These are phyloP conservation scores for Tricholoma flavovirens DNA, from an alignment of 768 basidiomycete species.

Conservation along the genomic window DNA sequence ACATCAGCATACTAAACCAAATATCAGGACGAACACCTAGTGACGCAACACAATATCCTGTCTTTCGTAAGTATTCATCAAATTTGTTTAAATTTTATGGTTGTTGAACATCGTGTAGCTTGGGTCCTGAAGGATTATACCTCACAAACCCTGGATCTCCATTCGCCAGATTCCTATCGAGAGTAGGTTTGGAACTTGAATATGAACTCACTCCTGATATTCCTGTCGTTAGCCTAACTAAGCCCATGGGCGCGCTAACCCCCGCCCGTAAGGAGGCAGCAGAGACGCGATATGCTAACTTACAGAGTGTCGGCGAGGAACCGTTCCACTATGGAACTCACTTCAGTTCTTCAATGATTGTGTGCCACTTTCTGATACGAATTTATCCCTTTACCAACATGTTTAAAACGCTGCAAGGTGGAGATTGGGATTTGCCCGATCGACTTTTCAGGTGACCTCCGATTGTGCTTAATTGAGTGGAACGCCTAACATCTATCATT, in stretches of 20 bases:
- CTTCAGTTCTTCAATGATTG: conserved; percentile 95
- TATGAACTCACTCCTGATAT: background rate
- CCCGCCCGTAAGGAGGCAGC: conserved; percentile 71
- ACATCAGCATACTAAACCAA: conserved; percentile 85
- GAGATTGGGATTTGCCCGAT: conserved; percentile 92
- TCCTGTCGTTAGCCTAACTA: conserved; percentile 49
- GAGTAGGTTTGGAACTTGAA: conserved; percentile 45
- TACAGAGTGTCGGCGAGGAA: conserved; percentile 74
- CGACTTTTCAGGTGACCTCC: conserved; percentile 64
- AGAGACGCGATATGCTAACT: conserved; percentile 62
- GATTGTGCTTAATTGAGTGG: background rate
- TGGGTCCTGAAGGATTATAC: conserved; percentile 88
- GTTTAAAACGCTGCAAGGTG: conserved; percentile 92
- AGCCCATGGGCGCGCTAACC: conserved; percentile 90
- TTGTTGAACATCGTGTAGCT: conserved; percentile 36
- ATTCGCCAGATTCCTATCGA: conserved; percentile 54
- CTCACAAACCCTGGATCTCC: conserved; percentile 62
- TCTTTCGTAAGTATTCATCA: conserved; percentile 58
- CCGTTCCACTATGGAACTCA: conserved; percentile 95
- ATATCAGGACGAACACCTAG: conserved; percentile 89
- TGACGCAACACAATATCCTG: conserved; percentile 92
- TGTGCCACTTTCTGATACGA: conserved; percentile 90
- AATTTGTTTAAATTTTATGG: background rate
- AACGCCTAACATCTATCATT: background rate
- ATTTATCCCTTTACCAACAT: conserved; percentile 88